Base-by-base conservation (phyloP, 1,284 basidiomycete species). In the Taiwanofungus camphoratus region DNA sequence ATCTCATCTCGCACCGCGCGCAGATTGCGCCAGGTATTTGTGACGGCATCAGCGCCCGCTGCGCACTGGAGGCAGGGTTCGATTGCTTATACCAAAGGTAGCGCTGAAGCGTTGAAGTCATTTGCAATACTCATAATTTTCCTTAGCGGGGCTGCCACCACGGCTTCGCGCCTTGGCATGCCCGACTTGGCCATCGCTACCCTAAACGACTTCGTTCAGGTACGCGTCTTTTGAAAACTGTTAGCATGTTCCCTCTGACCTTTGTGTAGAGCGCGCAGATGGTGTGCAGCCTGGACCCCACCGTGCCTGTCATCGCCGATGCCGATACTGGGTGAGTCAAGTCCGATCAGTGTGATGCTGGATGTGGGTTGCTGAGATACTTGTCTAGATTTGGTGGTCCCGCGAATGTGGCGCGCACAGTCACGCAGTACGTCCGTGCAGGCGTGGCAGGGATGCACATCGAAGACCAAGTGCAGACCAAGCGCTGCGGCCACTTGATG, bases 401-500 rank as follows among this genome's bases (percentile, higher is more conserved):
- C 3, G 76, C 77, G 2, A 88, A 82, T 69, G 79, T 89, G 30
- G 82, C 82, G 18, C 79, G 87, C 31, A 90, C 86, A 2, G 82
- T 90, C 9, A 76, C 68, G 18, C 74, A 84, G 57, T 90, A 90
- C 53, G 74, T 70, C 16, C 72, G 74, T 31, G 77, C 82, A 1
- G 87, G 87, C 19, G 78, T 89, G 24, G 87, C 87, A 4, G 87
- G 69, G 0, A 66, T 87, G 53, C 87, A 90, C 61, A 87, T 90
- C 36, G 87, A 90, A 60, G 87, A 89, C 58, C 87, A 90, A 62
- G 84, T 88, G 2, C 79, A 87, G 58, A 86, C 83, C 5, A 90
- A 90, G 62, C 79, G 87, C 43, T 90, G 87, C 54, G 87, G 87
- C 1, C 87, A 90, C 59, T 66, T 90, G 29, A 72, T 85, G 59